Percentiles rank a stretch among this genome's conserved stretches.
These are phyloP conservation scores for Porodaedalea pini DNA, from an alignment of 1,284 basidiomycete species.

Conservation along the genomic window DNA sequence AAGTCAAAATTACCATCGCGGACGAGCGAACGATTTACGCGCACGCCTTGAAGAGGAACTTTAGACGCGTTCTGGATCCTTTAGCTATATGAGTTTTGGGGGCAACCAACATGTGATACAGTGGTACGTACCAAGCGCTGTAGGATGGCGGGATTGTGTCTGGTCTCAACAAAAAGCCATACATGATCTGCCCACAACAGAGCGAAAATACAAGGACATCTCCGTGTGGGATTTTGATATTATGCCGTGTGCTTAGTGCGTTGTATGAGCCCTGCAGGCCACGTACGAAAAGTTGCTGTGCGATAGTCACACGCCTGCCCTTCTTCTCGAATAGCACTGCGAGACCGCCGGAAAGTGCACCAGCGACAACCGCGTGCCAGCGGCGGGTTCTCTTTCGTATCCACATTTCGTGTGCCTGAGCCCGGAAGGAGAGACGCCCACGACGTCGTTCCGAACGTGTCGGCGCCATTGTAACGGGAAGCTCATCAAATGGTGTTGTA, in stretches of 20 bases:
- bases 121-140: conserved; percentile 55
- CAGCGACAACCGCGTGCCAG: conserved; percentile 90
- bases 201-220: conserved; percentile 81
- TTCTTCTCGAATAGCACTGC: conserved; percentile 82
- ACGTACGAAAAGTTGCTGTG: conserved; percentile 89
- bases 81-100: neutral
- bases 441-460: conserved; percentile 30
- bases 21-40: conserved; percentile 61
- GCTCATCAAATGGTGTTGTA: conserved; percentile 22
- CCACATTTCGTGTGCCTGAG: conserved; percentile 59
- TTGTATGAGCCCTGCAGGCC: conserved; percentile 86
- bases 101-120: neutral
- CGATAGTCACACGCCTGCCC: conserved; percentile 67
- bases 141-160: conserved; percentile 83
- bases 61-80: conserved; percentile 65
- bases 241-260: conserved; percentile 58
- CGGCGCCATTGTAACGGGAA: conserved; percentile 19
- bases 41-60: conserved; percentile 57
- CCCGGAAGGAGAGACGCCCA: conserved; percentile 56
- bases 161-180: conserved; percentile 76
- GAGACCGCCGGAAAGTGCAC: conserved; percentile 77
- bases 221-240: conserved; percentile 79
- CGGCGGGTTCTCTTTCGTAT: conserved; percentile 62
- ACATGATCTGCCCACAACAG: conserved; percentile 88
- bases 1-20: conserved; percentile 56